Percentiles rank a stretch among this genome's conserved stretches.
Evolutionary conservation across 2,329 filamentous ascomycete genomes (phyloP).

Genomic region (Harringtonia lauricola): DNA sequence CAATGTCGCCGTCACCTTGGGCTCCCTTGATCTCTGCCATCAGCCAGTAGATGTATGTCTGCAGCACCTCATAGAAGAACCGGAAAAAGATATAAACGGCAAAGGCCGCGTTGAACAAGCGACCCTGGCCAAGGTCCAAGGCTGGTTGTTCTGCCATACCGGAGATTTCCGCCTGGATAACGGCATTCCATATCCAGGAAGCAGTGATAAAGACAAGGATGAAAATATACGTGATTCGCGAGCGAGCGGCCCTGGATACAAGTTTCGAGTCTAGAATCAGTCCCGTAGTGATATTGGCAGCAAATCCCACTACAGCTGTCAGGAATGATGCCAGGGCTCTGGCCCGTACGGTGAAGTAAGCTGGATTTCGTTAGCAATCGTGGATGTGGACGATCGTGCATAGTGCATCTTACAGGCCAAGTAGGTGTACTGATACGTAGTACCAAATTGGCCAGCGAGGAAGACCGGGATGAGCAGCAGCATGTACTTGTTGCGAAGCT

Average conservation of each 20-base stretch:
- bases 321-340: slow-evolving; percentile 60
- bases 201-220: neutral
- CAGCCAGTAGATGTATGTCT: slow-evolving; percentile 3
- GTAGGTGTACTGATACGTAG: slow-evolving; percentile 34
- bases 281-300: neutral
- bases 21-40: slow-evolving; percentile 5
- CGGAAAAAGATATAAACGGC: neutral
- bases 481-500: neutral
- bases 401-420: slow-evolving; percentile 19
- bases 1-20: slow-evolving; percentile 1
- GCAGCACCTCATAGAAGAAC: neutral
- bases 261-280: neutral
- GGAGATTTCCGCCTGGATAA: neutral
- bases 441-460: slow-evolving; percentile 1
- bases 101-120: neutral
- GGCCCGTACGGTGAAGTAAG: slow-evolving; percentile 61
- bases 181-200: neutral
- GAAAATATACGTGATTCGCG: neutral
- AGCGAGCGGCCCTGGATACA: neutral
- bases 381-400: neutral
- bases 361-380: slow-evolving; percentile 10
- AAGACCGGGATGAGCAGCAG: slow-evolving; percentile 48
- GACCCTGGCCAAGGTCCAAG: neutral
- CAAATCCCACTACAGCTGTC: slow-evolving; percentile 37
- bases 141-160: neutral